Conservation (phyloP, 2,329 filamentous ascomycete species). For the Teratosphaeria gauchensis region DNA sequence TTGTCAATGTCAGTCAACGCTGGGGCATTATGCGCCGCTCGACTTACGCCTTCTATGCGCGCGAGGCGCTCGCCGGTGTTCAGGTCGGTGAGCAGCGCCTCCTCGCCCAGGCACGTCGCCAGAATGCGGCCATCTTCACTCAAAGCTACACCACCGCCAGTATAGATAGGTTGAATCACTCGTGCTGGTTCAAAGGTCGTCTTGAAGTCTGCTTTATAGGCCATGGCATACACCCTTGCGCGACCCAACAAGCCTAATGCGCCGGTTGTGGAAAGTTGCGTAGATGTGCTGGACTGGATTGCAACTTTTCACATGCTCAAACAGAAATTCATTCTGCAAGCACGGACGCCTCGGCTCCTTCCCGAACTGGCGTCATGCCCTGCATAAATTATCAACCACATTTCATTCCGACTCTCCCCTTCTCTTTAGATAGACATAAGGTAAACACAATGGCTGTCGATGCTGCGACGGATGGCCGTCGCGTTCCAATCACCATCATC, state of each 20-base stretch:
- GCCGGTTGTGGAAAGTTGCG: background rate
- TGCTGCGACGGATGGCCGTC: constrained; percentile 1
- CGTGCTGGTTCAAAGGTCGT: constrained; percentile 81
- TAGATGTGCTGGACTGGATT: background rate
- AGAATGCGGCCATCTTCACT: constrained; percentile 73
- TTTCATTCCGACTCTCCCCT: background rate
- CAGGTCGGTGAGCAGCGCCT: constrained; percentile 78
- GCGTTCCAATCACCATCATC: constrained; percentile 82
- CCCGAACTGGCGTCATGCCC: background rate
- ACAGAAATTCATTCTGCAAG: background rate
- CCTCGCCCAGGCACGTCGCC: constrained; percentile 83
- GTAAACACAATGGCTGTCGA: background rate
- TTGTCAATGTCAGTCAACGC: constrained; percentile 31
- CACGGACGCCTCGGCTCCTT: background rate
- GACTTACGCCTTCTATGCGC: constrained; percentile 72
- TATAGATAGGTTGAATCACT: constrained; percentile 87
- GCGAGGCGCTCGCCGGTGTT: constrained; percentile 73
- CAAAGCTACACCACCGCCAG: constrained; percentile 76
- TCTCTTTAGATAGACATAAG: background rate
- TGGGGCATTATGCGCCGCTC: constrained; percentile 6
- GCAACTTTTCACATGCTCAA: background rate
- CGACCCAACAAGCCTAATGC: background rate
- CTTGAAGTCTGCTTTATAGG: constrained; percentile 53
- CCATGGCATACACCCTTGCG: constrained; percentile 28
- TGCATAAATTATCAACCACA: background rate